Evolutionary conservation across 2,329 filamentous ascomycete genomes (phyloP), one percentile per base, ranked within the genome.

Genomic region (Epichloe coenophiala): DNA sequence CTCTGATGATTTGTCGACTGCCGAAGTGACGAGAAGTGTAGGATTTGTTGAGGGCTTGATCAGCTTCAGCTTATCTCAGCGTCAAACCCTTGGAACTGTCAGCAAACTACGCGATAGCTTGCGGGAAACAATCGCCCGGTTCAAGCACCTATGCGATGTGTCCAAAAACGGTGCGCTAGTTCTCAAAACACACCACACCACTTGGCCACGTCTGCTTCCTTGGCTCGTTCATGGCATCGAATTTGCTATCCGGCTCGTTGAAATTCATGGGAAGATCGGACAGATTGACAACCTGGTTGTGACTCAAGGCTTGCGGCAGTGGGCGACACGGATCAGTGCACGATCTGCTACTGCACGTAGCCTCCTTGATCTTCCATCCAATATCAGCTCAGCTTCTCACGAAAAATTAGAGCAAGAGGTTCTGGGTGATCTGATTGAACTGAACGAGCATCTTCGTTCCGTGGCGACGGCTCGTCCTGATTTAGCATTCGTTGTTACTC

Each of bases 21-120:
- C 87, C 8, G 88, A 96, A 58, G 77, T 93, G 7, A 76, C 78
- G 41, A 78, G 90, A 60, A 90, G 88, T 62, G 77, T 86, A 46
- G 88, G 88, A 0, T 87, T 87, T 56, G 71, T 96, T n/a, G 93
- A 98, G 63, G 88, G 90, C 27, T 75, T 96, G 53, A 71, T 97
- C 33, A 75, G 83, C 53, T 68, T 81, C n/a, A 64, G 78, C 1
- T 61, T 87, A 12, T 67, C 70, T 3, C 86, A 90, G 63, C 74
- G 84, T 52, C 65, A 64, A 45, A 65, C 68, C 5, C 67, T 84
- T 36, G 66, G 71, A 41, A 56, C 65, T 17, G 60, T 67, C 12
- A 56, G 71, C 3, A 62, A 60, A 13, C 63, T 68, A 1, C 59
- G 75, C 11, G 58, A 60, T 12, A 60, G 60, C 13, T 65, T 81